Percentiles rank a stretch among this genome's conserved stretches.
phyloP scores from a whole-genome alignment of 768 basidiomycete species.

The Suillus hirtellus region DNA sequence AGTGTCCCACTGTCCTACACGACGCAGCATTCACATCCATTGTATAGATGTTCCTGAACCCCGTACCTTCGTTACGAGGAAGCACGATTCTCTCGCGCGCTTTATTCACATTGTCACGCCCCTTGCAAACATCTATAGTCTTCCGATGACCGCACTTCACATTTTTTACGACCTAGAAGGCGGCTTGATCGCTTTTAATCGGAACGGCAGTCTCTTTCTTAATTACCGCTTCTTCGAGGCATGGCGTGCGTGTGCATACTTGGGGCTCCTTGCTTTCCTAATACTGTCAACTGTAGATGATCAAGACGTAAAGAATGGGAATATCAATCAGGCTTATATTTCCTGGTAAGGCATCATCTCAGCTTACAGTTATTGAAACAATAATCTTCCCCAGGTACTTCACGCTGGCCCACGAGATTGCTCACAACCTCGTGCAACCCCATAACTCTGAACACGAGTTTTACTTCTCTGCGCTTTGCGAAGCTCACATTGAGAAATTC shows the following conservation, averaged over 20 bases:
- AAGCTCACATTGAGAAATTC: conserved; percentile 54
- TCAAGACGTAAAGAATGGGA: conserved; percentile 54
- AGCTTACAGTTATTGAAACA: neutral
- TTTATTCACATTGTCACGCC: conserved; percentile 72
- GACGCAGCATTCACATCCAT: conserved; percentile 11
- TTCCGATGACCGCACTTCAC: conserved; percentile 74
- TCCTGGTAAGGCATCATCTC: conserved; percentile 59
- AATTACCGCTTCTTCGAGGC: conserved; percentile 84
- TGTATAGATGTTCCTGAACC: conserved; percentile 58
- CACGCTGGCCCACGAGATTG: conserved; percentile 89
- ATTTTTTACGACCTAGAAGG: conserved; percentile 85
- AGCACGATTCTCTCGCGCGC: conserved; percentile 60
- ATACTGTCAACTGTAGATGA: conserved; percentile 54
- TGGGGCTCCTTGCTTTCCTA: neutral
- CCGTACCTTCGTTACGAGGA: conserved; percentile 48
- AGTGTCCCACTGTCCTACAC: neutral
- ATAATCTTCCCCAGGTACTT: conserved; percentile 63
- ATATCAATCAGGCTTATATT: conserved; percentile 63
- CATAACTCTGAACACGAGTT: conserved; percentile 95
- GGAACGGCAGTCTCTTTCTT: conserved; percentile 83
- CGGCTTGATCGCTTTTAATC: conserved; percentile 90
- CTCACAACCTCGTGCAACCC: conserved; percentile 83
- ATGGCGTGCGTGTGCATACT: conserved; percentile 67
- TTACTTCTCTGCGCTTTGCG: conserved; percentile 89
- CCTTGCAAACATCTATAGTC: conserved; percentile 68